A percentile compares a stretch with the other conserved stretches of the same genome.
phyloP scores from a whole-genome alignment of 805 yeast species.

The Cyberlindnera maritima region DNA sequence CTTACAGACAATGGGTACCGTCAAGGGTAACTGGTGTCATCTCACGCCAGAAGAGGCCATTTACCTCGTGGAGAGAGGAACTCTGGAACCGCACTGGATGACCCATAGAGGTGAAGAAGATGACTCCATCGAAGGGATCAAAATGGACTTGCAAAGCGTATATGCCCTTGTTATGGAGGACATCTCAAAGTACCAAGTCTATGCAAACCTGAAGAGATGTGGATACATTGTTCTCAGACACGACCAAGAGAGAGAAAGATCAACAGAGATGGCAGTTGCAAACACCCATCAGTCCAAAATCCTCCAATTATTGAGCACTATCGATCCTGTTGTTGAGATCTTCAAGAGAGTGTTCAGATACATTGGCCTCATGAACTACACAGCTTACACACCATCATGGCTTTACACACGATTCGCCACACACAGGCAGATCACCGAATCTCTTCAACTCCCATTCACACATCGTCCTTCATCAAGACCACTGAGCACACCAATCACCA shows the following conservation, averaged over 20 bases:
- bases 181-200: conserved; percentile 61
- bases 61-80: conserved; percentile 81
- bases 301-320: background rate
- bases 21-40: conserved; percentile 45
- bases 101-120: conserved; percentile 31
- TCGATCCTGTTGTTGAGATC: background rate
- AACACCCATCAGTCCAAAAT: background rate
- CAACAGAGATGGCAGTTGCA: background rate
- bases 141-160: conserved; percentile 58
- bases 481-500: conserved; percentile 4
- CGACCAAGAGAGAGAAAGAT: conserved; percentile 9
- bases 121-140: background rate
- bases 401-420: conserved; percentile 23
- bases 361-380: conserved; percentile 9
- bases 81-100: conserved; percentile 39
- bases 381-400: conserved; percentile 16
- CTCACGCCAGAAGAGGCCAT: conserved; percentile 66
- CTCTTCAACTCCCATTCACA: conserved; percentile 28
- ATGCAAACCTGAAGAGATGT: conserved; percentile 67
- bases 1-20: conserved; percentile 67
- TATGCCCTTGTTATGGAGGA: conserved; percentile 49
- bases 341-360: background rate
- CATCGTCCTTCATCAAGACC: background rate
- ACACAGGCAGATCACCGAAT: conserved; percentile 30
- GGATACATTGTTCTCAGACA: conserved; percentile 64